phyloP scores from a whole-genome alignment of 495 filamentous ascomycete species.

The Pseudotulostoma volvatum region DNA sequence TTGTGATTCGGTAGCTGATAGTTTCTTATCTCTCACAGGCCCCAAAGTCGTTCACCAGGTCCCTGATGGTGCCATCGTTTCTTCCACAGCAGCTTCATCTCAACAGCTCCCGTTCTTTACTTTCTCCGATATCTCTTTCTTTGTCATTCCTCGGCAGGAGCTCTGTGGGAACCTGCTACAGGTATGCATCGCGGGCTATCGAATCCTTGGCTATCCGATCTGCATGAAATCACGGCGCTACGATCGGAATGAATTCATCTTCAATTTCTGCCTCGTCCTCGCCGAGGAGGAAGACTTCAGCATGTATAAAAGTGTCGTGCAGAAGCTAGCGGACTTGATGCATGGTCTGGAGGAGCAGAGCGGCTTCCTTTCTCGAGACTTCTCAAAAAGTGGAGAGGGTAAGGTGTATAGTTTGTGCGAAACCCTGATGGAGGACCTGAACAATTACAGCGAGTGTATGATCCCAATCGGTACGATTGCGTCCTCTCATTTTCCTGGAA shows the following conservation, averaged over 20 bases:
- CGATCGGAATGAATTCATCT: conserved; percentile 89
- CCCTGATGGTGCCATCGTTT: conserved; percentile 53
- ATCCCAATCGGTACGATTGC: conserved; percentile 60
- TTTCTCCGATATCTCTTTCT: conserved; percentile 68
- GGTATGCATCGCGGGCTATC: conserved; percentile 57
- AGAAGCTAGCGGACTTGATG: conserved; percentile 71
- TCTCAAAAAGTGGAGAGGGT: conserved; percentile 32
- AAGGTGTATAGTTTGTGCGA: conserved; percentile 72
- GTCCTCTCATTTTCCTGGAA: not conserved
- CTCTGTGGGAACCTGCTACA: conserved; percentile 75
- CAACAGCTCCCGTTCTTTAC: conserved; percentile 52
- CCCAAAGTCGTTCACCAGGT: conserved; percentile 49
- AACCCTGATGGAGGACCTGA: conserved; percentile 84
- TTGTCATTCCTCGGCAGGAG: conserved; percentile 82
- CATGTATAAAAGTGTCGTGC: conserved; percentile 65
- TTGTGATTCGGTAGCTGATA: too few species aligned
- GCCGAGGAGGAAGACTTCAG: conserved; percentile 49
- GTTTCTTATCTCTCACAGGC: conserved; percentile 32
- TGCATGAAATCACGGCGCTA: conserved; percentile 64
- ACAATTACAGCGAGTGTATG: conserved; percentile 97
- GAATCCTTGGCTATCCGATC: conserved; percentile 76
- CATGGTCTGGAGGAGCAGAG: conserved; percentile 76
- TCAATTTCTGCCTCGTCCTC: conserved; percentile 87
- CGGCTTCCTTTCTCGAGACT: conserved; percentile 43
- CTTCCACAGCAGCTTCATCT: conserved; percentile 32